Conservation (phyloP, 2,329 filamentous ascomycete genomes). For the Stachybotrys chlorohalonatus region DNA sequence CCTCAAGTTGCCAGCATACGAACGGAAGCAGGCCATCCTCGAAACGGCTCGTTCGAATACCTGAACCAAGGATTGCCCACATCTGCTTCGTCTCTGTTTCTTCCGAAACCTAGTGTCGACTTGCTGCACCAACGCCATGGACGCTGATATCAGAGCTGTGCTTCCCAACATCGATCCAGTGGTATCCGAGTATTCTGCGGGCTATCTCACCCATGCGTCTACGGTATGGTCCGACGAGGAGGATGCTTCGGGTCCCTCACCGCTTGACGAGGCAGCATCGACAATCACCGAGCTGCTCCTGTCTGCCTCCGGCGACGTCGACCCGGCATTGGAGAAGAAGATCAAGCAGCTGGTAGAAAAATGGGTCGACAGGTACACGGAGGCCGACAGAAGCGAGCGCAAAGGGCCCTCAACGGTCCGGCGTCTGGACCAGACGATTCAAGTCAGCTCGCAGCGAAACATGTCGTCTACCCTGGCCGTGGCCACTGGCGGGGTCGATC, state of each 20-base stretch:
- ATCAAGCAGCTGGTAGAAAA: conserved; percentile 80
- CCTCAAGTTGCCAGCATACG: neutral
- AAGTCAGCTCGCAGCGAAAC: conserved; percentile 88
- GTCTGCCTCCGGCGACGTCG: conserved; percentile 83
- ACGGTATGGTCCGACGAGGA: conserved; percentile 69
- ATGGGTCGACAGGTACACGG: conserved; percentile 76
- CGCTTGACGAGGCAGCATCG: conserved; percentile 74
- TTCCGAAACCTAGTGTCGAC: neutral
- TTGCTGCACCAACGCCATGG: conserved; percentile 46
- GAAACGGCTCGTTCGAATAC: too few species aligned
- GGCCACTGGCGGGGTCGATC: conserved; percentile 73
- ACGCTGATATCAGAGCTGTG: conserved; percentile 75
- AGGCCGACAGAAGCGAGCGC: conserved; percentile 61
- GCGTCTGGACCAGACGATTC: conserved; percentile 87
- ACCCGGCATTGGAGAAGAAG: conserved; percentile 60
- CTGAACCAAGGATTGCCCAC: neutral
- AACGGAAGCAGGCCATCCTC: too few species aligned
- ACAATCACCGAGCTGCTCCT: conserved; percentile 81
- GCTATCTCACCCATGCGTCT: conserved; percentile 89
- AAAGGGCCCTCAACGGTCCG: conserved; percentile 69
- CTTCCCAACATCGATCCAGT: conserved; percentile 83
- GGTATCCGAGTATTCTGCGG: conserved; percentile 85
- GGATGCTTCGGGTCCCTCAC: conserved; percentile 61
- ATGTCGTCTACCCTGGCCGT: conserved; percentile 94
- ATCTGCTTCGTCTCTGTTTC: neutral